Conservation (phyloP, 768 basidiomycete genomes). For the Sistotremastrum suecicum region DNA sequence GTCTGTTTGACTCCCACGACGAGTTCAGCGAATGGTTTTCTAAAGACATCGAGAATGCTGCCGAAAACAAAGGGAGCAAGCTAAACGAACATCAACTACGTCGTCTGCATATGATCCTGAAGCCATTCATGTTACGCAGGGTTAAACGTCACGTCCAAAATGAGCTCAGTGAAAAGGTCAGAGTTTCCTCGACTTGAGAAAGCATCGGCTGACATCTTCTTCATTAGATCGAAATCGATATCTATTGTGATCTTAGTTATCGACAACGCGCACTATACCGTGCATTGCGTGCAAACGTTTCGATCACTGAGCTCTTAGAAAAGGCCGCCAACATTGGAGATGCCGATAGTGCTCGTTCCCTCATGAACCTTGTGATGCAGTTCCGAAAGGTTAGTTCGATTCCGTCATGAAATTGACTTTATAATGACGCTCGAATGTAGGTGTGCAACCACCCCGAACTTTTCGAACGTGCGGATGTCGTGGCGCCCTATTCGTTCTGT, state of each 20-base stretch:
- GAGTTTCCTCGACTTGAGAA: conserved; percentile 1
- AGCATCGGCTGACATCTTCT: not conserved
- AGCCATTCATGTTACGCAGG: conserved; percentile 96
- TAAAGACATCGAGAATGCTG: conserved; percentile 94
- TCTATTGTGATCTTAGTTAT: conserved; percentile 88
- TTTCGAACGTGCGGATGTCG: conserved; percentile 93
- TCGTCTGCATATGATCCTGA: conserved; percentile 94
- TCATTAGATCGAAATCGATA: conserved; percentile 83
- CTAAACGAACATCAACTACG: conserved; percentile 92
- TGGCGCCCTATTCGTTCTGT: conserved; percentile 84
- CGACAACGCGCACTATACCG: conserved; percentile 85
- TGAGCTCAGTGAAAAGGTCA: conserved; percentile 94
- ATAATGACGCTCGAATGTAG: conserved; percentile 19
- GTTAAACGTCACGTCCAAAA: conserved; percentile 99
- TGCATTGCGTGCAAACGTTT: conserved; percentile 82
- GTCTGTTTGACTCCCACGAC: conserved; percentile 95
- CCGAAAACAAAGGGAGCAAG: conserved; percentile 80
- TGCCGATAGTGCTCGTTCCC: conserved; percentile 77
- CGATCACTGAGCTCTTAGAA: conserved; percentile 83
- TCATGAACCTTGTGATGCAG: conserved; percentile 99
- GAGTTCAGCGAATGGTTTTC: conserved; percentile 99
- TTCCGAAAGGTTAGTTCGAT: conserved; percentile 69
- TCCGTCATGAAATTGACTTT: not conserved
- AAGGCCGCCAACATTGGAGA: conserved; percentile 89
- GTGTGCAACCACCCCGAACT: conserved; percentile 98